Evolutionary conservation across 768 basidiomycete species (phyloP).

Genomic region (Termitomyces sp.): DNA sequence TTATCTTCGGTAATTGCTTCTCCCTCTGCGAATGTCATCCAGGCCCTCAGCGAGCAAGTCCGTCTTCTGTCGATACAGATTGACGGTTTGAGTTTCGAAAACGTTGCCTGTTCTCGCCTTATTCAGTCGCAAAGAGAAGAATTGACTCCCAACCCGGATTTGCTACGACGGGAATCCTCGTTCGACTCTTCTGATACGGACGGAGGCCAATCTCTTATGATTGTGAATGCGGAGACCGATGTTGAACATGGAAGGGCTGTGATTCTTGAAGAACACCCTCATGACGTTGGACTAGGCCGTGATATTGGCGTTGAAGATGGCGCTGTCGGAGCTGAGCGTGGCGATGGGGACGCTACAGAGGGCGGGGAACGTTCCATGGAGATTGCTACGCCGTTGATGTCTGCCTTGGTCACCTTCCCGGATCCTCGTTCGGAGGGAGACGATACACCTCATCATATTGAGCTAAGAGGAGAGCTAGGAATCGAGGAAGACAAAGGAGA

Average conservation of each 20-base stretch:
- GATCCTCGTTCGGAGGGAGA: not conserved
- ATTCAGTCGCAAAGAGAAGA: constrained; percentile 9
- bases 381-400: constrained; percentile 11
- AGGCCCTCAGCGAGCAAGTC: constrained; percentile 26
- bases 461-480: not conserved
- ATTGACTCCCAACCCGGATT: not conserved
- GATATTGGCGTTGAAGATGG: not conserved
- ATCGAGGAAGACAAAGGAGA: not conserved
- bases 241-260: not conserved
- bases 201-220: not conserved
- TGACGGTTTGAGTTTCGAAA: constrained; percentile 27
- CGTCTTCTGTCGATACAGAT: constrained; percentile 22
- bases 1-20: not conserved
- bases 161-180: not conserved
- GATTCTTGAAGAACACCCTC: not conserved
- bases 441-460: not conserved
- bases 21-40: not conserved
- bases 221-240: not conserved
- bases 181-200: not conserved
- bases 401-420: constrained; percentile 2
- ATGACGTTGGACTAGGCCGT: not conserved
- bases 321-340: not conserved
- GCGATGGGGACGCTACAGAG: constrained; percentile 3
- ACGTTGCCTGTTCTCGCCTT: constrained; percentile 14
- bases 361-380: constrained; percentile 17